phyloP scores from a whole-genome alignment of 805 yeast genomes.

The Ogataea neopini region DNA sequence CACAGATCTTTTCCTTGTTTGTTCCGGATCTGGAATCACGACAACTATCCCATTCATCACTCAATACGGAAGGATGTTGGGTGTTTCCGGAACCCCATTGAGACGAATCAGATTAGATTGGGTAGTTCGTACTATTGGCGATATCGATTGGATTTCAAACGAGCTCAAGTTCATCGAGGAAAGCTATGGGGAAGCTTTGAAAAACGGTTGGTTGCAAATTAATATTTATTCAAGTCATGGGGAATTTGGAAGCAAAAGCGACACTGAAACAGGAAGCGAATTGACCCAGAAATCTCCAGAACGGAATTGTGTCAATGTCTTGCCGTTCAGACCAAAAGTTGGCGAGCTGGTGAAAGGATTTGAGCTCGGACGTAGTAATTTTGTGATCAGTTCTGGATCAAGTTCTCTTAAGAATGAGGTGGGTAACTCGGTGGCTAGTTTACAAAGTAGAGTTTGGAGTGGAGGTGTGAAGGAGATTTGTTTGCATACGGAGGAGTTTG shows the following conservation, averaged over 20 bases:
- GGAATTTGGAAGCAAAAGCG: background rate
- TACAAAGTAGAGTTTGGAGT: conserved; percentile 39
- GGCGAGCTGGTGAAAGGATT: conserved; percentile 19
- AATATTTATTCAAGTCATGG: conserved; percentile 17
- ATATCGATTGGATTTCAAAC: conserved; percentile 41
- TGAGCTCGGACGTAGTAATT: conserved; percentile 38
- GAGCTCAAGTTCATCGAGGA: conserved; percentile 40
- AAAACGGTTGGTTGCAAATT: conserved; percentile 13
- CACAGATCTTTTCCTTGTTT: conserved; percentile 42
- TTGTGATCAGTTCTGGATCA: conserved; percentile 49
- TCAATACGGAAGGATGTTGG: conserved; percentile 28
- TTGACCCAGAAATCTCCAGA: background rate
- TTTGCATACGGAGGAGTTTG: conserved; percentile 53
- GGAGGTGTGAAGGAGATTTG: conserved; percentile 44
- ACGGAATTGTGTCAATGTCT: background rate
- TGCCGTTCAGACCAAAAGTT: conserved; percentile 19
- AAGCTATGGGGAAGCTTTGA: conserved; percentile 29
- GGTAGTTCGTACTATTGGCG: conserved; percentile 39
- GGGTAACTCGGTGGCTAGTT: conserved; percentile 40
- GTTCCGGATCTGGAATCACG: conserved; percentile 56
- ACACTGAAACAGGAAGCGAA: background rate
- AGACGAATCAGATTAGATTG: conserved; percentile 43
- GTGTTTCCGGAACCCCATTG: conserved; percentile 21
- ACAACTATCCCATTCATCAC: conserved; percentile 46
- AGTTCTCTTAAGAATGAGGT: conserved; percentile 40